Conservation (phyloP, 2,329 filamentous ascomycete genomes). For the Aspergillus fumigatus region DNA sequence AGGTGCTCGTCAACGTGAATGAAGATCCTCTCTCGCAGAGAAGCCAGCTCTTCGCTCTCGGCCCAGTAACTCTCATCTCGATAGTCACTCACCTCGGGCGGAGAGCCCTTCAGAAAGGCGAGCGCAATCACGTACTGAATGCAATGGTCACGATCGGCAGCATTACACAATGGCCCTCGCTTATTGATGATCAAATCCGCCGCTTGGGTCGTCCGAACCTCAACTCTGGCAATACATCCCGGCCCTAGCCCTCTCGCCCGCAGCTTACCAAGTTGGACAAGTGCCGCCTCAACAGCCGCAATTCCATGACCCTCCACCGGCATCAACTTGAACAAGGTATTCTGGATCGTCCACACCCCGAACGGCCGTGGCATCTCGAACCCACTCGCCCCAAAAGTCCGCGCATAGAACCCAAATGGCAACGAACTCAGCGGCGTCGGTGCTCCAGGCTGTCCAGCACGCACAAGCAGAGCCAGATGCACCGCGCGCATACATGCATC, state of each 20-base stretch:
- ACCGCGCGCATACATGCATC: slow-evolving; percentile 40
- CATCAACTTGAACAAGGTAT: slow-evolving; percentile 24
- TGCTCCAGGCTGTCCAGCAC: slow-evolving; percentile 25
- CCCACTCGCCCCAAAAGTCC: slow-evolving; percentile 15
- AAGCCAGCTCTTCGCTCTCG: slow-evolving; percentile 12
- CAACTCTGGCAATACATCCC: slow-evolving; percentile 22
- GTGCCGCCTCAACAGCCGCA: slow-evolving; percentile 29
- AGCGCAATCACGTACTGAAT: slow-evolving; percentile 33
- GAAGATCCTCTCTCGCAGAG: slow-evolving; percentile 22
- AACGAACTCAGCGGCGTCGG: slow-evolving; percentile 26
- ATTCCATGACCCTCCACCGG: slow-evolving; percentile 33
- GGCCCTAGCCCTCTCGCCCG: slow-evolving; percentile 7
- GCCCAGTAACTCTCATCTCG: slow-evolving; percentile 23
- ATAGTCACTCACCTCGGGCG: slow-evolving; percentile 24
- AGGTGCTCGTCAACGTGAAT: slow-evolving; percentile 23
- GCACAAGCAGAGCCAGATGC: slow-evolving; percentile 30
- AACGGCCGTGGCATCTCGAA: slow-evolving; percentile 17
- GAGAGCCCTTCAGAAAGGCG: slow-evolving; percentile 26
- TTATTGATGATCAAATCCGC: slow-evolving; percentile 34
- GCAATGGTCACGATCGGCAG: slow-evolving; percentile 35
- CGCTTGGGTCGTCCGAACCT: slow-evolving; percentile 26
- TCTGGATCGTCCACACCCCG: slow-evolving; percentile 19
- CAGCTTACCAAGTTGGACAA: slow-evolving; percentile 16
- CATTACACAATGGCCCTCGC: slow-evolving; percentile 19
- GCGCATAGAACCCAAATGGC: slow-evolving; percentile 35